Base-by-base conservation (phyloP, 2,329 filamentous ascomycete species). In the Cercospora nicotianae region DNA sequence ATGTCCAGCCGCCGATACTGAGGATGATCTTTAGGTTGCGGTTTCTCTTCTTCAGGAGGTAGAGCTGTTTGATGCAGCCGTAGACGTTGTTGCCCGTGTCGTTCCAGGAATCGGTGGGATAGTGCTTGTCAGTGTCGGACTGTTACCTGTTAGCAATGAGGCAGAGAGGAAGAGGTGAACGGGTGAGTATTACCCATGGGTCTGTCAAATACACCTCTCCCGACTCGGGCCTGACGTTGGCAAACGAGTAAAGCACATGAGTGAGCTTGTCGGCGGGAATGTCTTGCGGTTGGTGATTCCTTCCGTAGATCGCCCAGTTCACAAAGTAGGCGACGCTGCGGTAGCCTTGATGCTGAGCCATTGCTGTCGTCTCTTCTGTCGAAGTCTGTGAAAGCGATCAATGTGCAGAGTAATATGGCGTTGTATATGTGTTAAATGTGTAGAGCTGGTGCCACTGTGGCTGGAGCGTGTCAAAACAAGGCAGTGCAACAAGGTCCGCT, bases 241-340 rank as follows among this genome's bases (percentile, higher is more conserved):
- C 94, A 80, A 98, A 98, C 16, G 94, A 86, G 75, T 97, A 97
- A 16, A 97, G 87, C 4, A 98, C 81, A 76, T 98, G 94, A 0
- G 94, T 98, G 51, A 97, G 86, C 65, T 92, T 90, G 64, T 93
- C 87, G 3, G 86, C 88, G 0, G 92, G 91, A 5, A 98, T 86
- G 77, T 96, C 89, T 76, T 96, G 91, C 0, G 94, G 93, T n/a
- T 89, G 86, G 77, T 95, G 91, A 75, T 94, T 90, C 65, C 74
- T 80, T 78, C 80, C 80, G 79, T 75, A 75, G 63, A 77, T 78
- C 3, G 73, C 76, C 76, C 76, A 78, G 33, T 78, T 77, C 60
- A 77, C 76, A 48, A 73, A 78, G 67, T 78, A 78, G n/a, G 76
- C 76, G 42, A 77, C 74, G 33, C 70, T 73, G 48, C 76, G 73